These are phyloP conservation scores for Kluyveromyces sp. DNA, from an alignment of 1,139 yeast genomes.

Conservation along the genomic window DNA sequence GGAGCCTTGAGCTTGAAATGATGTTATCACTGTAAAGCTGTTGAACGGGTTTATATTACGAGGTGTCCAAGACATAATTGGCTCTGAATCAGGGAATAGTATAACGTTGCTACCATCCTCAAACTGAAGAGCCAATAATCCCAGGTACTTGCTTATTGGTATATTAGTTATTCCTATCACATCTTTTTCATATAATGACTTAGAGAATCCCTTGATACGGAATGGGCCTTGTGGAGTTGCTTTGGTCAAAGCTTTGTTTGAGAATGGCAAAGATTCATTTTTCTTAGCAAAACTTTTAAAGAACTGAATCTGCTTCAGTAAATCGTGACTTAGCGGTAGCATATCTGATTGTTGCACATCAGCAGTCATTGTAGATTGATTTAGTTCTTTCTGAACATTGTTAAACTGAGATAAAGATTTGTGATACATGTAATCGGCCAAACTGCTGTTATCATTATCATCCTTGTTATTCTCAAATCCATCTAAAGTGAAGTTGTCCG, in stretches of 20 bases:
- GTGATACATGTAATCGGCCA: constrained; percentile 1
- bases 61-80: constrained; percentile 24
- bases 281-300: neutral
- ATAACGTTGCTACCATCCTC: constrained; percentile 21
- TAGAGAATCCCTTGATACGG: constrained; percentile 44
- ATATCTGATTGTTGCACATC: neutral
- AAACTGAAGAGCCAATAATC: constrained; percentile 15
- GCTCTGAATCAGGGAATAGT: constrained; percentile 24
- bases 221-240: constrained; percentile 44
- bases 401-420: constrained; percentile 1
- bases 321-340: neutral
- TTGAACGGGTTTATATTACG: constrained; percentile 15
- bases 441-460: neutral
- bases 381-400: neutral
- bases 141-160: constrained; percentile 22
- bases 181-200: constrained; percentile 37
- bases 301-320: constrained; percentile 3
- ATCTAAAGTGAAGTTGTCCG: constrained; percentile 20
- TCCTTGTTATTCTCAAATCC: neutral
- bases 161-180: constrained; percentile 31
- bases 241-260: neutral
- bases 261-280: neutral
- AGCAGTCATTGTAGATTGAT: neutral
- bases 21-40: constrained; percentile 19
- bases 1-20: constrained; percentile 9